Conservation (phyloP, 305 asterid species). For the Rubia occidens region DNA sequence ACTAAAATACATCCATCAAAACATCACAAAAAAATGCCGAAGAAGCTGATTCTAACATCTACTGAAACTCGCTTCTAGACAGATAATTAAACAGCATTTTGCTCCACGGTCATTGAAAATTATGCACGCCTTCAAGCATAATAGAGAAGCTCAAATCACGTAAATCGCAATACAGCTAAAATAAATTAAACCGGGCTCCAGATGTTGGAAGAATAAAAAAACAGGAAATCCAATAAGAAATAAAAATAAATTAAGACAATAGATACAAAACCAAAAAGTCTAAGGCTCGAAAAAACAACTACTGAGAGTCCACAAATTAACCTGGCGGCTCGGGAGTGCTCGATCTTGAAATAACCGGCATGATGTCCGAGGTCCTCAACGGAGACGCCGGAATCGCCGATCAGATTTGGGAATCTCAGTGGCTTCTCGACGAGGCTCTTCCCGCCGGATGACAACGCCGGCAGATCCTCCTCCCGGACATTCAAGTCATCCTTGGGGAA, state of each 20-base stretch:
- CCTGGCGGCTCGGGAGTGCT: constrained; percentile 84
- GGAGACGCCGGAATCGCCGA: constrained; percentile 19
- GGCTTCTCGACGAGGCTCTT: constrained; percentile 27
- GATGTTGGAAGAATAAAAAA: neutral
- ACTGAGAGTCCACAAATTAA: constrained; percentile 13
- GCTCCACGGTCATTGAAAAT: neutral
- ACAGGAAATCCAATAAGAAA: neutral
- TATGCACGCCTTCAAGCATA: neutral
- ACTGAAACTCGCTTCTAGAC: neutral
- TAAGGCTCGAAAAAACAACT: neutral
- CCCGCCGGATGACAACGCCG: constrained; percentile 3
- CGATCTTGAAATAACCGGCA: constrained; percentile 85
- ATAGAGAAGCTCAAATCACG: neutral
- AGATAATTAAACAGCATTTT: neutral
- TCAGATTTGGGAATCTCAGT: constrained; percentile 21
- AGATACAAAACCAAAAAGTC: neutral
- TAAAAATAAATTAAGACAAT: neutral
- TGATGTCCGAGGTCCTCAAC: constrained; percentile 40
- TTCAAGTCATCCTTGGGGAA: constrained; percentile 26
- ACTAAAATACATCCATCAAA: neutral
- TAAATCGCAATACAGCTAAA: neutral
- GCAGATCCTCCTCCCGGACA: constrained; percentile 19
- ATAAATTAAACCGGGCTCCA: neutral
- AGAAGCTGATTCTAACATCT: neutral
- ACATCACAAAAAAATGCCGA: neutral